Base-by-base conservation (phyloP, 176 grass and related monocot genomes). In the Oryza glaberrima region DNA sequence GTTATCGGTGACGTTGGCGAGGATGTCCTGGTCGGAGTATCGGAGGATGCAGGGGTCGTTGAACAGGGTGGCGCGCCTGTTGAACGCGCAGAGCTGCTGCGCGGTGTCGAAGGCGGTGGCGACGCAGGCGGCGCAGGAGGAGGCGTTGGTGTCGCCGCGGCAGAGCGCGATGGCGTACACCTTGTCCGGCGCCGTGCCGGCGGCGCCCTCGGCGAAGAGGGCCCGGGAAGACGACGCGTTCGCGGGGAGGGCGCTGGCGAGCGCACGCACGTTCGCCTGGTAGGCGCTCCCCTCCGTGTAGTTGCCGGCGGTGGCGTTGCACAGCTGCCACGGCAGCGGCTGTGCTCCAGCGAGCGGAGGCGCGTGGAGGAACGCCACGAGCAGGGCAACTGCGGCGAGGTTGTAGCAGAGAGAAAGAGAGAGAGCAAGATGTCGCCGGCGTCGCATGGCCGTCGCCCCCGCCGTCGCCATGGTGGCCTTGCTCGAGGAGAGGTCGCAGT, bases 1-100 rank as follows among this genome's bases (percentile, higher is more conserved):
- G 65, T 77, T 75, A 40, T 82, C 64, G 64, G 72, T 47, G 49
- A 30, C 9, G 72, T 48, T 61, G 85, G 26, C 9, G 2, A 77
- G 78, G 86, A 94, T 92, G 69, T 76, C 16, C 34, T 61, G 25
- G 79, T 76, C 51, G 76, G 91, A 79, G 90, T 73, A 97, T 36
- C 78, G 81, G 56, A 94, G 67, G 56, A 85, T 70, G 92, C 94
- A 97, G 30, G 45, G 52, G 65, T 97, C 82, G 44, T 90, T 68
- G 83, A 9, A 96, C 30, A 91, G 13, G 71, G 69, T 83, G 11
- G 86, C 83, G 0, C 3, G 36, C 44, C 5, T 83, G 44, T 43
- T 23, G 54, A 65, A 25, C 0, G 87, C 75, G 75, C 87, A 88
- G n/a, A 84, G 68, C 81, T 81, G 32, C 77, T 76, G 76, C 35